phyloP scores from a whole-genome alignment of 768 basidiomycete species.

The Dioszegia crocea region DNA sequence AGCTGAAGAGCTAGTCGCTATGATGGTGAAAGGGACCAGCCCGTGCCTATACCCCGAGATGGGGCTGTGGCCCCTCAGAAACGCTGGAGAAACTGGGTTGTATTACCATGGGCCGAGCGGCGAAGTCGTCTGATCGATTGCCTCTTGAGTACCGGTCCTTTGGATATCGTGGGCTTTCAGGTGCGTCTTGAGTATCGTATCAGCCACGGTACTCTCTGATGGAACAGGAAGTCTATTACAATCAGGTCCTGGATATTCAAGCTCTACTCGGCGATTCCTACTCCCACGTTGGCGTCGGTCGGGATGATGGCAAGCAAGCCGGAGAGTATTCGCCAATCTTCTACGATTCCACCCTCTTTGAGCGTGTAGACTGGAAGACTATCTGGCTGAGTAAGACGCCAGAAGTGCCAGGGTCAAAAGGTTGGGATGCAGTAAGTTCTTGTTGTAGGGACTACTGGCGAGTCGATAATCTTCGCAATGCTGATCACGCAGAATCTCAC shows the following conservation, averaged over 20 bases:
- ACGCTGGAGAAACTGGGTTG: neutral
- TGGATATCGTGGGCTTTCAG: constrained; percentile 43
- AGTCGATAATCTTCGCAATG: too few relatives aligned
- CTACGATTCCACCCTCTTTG: constrained; percentile 54
- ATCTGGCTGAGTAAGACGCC: constrained; percentile 50
- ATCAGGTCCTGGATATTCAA: constrained; percentile 60
- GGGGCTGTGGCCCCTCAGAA: constrained; percentile 18
- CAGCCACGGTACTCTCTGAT: neutral
- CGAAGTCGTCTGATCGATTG: constrained; percentile 34
- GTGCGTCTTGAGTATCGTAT: constrained; percentile 14
- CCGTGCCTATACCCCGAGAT: constrained; percentile 27
- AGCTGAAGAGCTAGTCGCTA: constrained; percentile 21
- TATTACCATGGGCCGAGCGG: constrained; percentile 39
- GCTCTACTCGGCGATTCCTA: constrained; percentile 58
- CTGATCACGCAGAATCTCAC: constrained; percentile 10
- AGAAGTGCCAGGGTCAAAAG: constrained; percentile 39
- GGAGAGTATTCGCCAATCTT: constrained; percentile 66
- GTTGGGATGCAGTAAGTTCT: constrained; percentile 49
- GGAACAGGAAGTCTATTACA: constrained; percentile 53
- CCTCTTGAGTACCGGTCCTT: constrained; percentile 24
- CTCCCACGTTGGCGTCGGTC: constrained; percentile 61
- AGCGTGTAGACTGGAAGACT: constrained; percentile 26
- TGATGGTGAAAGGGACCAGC: constrained; percentile 17
- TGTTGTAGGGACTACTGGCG: neutral
- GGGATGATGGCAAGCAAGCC: constrained; percentile 58